Conservation (phyloP, 2,329 filamentous ascomycete genomes). For the Cladophialophora psammophila region DNA sequence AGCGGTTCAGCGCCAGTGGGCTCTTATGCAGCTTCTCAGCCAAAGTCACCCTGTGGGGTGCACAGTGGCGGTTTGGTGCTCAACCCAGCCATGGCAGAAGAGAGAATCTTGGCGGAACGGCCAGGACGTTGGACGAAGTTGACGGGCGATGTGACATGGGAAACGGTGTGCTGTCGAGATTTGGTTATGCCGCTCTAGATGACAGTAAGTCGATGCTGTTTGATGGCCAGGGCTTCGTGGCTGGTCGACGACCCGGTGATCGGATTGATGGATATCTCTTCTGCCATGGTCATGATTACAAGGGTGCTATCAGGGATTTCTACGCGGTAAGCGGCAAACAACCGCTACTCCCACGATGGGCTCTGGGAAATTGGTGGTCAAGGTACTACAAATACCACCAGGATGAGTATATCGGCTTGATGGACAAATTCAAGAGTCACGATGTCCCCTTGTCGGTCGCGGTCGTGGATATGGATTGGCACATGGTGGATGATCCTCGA, state of each 20-base stretch:
- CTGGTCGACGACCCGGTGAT: slow-evolving; percentile 46
- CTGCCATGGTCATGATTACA: slow-evolving; percentile 65
- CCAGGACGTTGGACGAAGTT: slow-evolving; percentile 62
- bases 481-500: slow-evolving; percentile 59
- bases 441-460: slow-evolving; percentile 65
- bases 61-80: slow-evolving; percentile 62
- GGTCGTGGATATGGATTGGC: slow-evolving; percentile 73
- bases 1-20: slow-evolving; percentile 60
- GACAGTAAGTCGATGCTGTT: slow-evolving; percentile 66
- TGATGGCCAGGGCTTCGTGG: slow-evolving; percentile 60
- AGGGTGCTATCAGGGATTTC: slow-evolving; percentile 61
- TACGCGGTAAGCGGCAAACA: slow-evolving; percentile 65
- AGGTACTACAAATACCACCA: slow-evolving; percentile 66
- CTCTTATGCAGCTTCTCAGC: slow-evolving; percentile 55
- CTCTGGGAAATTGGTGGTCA: slow-evolving; percentile 72
- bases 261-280: slow-evolving; percentile 68
- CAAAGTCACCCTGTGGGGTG: slow-evolving; percentile 51
- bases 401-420: slow-evolving; percentile 63
- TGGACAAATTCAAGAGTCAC: slow-evolving; percentile 62
- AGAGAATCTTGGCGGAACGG: slow-evolving; percentile 56
- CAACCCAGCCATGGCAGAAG: slow-evolving; percentile 37
- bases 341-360: slow-evolving; percentile 64
- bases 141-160: slow-evolving; percentile 61
- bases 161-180: slow-evolving; percentile 59
- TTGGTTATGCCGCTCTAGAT: slow-evolving; percentile 62